Conservation (phyloP, 2,329 filamentous ascomycete species). For the Phyllosticta citriasiana region DNA sequence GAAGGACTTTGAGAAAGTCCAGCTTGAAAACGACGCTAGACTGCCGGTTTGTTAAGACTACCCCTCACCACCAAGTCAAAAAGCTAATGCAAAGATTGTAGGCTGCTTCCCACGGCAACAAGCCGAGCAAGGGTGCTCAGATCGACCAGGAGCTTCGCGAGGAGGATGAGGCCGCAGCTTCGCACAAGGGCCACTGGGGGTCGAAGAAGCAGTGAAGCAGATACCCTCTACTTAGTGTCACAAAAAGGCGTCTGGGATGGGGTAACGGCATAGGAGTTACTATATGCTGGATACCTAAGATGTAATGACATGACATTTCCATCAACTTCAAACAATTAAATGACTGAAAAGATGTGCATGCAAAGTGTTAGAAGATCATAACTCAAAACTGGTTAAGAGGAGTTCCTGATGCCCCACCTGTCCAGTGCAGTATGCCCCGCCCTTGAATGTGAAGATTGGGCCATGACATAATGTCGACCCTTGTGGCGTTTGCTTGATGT, state of each 20-base stretch:
- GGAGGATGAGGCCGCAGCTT: slow-evolving; percentile 57
- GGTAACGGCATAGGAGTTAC: background rate
- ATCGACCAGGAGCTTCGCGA: slow-evolving; percentile 58
- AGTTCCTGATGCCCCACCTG: background rate
- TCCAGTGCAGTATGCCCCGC: background rate
- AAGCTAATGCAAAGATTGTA: slow-evolving; percentile 11
- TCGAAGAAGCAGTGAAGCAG: slow-evolving; percentile 3
- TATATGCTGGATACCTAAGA: background rate
- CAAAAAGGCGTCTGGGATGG: background rate
- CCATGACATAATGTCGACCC: background rate
- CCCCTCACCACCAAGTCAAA: background rate
- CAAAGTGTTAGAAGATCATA: background rate
- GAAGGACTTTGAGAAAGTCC: slow-evolving; percentile 25
- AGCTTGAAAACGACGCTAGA: slow-evolving; percentile 50
- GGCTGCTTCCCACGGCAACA: slow-evolving; percentile 60
- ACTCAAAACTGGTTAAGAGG: background rate
- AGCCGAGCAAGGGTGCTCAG: slow-evolving; percentile 62
- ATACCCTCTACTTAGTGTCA: background rate
- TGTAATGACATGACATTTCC: background rate
- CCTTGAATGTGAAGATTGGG: background rate
- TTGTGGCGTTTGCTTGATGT: background rate
- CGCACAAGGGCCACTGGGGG: slow-evolving; percentile 45
- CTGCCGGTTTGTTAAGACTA: slow-evolving; percentile 24
- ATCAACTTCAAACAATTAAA: background rate
- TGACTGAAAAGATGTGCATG: background rate